Evolutionary conservation across 2,329 filamentous ascomycete genomes (phyloP), one percentile per base, ranked within the genome.

Genomic region (Trichoderma gracile): DNA sequence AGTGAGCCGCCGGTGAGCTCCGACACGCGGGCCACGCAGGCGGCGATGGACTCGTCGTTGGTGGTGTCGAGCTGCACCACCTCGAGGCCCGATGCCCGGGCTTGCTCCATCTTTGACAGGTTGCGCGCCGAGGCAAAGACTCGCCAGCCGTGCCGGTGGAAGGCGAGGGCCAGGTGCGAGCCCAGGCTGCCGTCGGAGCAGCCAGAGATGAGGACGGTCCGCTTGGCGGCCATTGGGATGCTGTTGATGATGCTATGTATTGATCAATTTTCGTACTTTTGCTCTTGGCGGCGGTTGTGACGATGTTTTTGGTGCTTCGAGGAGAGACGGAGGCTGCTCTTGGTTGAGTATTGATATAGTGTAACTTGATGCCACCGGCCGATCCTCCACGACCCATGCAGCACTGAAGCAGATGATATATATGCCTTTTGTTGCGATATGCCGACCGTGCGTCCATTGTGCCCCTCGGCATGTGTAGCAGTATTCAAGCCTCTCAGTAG

Each of bases 141-240:
- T 14, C 68, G 66, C 66, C 69, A 74, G 9, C 72, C 71, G 2
- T 47, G 52, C 0, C 66, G 55, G n/a, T 71, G 73, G 23, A 77
- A 70, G 6, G 70, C 73, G 0, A 73, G 58, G 10, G 74, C 73
- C 1, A 78, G 67, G 0, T 71, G 69, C 1, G 70, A 69, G 2
- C 76, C 75, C 1, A 77, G 66, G 25, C 73, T 71, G 9, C 73
- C 73, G 12, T 74, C 72, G 1, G 73, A 75, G 66, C 76, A 77
- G 63, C 76, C 75, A 0, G 76, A 75, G n/a, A 78, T 68, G 5
- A 77, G 66, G 15, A 76, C 70, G 1, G 70, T 73, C 27, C 52
- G 52, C 43, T 38, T 56, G 21, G 61, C 21, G n/a, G 49, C 49
- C 59, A 62, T 62, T 46, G 1, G 15, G 55, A 58, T 25, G 19